Base-by-base conservation (phyloP, 2,329 filamentous ascomycete genomes). In the Septoria linicola region DNA sequence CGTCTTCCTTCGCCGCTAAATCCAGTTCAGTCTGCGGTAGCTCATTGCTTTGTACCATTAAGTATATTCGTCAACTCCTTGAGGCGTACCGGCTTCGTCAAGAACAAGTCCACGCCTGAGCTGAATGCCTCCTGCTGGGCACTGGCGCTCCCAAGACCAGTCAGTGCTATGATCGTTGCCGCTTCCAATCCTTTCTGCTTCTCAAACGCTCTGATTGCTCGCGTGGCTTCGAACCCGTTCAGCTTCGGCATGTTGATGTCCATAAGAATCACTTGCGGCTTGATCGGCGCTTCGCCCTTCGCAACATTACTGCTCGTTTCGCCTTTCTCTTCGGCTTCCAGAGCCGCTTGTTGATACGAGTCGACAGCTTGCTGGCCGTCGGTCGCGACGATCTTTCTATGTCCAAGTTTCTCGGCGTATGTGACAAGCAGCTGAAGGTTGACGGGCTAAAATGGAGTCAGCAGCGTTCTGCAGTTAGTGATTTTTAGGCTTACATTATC, bases 331-430 rank as follows among this genome's bases (percentile, higher is more conserved):
- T 51, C 51, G 17, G 37, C 45, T 13, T 40, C 39, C 3, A 49
- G 41, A 14, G 42, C 51, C 2, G 48, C 47, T 41, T 47, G 47
- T 32, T 73, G 68, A 50, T 74, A 76, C 23, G 64, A 64, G 5
- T 75, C 65, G 0, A 80, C 71, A 2, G 78, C 78, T 59, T 78
- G 71, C 1, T 73, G 66, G 5, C 78, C 78, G 55, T 80, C 72
- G 17, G 63, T 63, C 1, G 76, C 77, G 11, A 70, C 71, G n/a
- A 71, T 66, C 3, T 67, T 65, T n/a, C 65, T 69, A 2, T 73
- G 72, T 2, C 72, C 68, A 3, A 71, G 61, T 36, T 66, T 67
- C 7, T 58, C 48, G n/a, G 63, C 61, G 51, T 65, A 67, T 40
- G 61, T 63, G 4, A 61, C 52, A 2, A 68, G 62, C 3, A 68